Percentiles rank a stretch among this genome's conserved stretches.
Conservation (phyloP, 192 early-diverging fungal genomes). For the Dissophora globulifera region DNA sequence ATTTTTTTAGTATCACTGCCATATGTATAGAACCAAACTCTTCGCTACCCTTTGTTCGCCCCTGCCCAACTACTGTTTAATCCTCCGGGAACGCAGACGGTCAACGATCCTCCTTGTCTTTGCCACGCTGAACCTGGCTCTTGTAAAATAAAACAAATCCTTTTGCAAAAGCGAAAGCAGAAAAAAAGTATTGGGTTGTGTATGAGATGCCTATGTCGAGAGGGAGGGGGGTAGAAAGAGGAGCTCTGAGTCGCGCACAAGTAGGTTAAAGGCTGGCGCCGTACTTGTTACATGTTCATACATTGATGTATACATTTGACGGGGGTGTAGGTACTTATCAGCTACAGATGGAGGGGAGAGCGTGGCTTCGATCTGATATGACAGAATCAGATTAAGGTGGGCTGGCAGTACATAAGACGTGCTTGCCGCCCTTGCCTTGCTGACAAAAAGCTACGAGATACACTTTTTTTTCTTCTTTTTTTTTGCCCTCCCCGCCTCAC, state of each 20-base stretch:
- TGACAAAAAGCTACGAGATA: neutral
- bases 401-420: neutral
- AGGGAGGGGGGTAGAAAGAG: too few species aligned
- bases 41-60: neutral
- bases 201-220: too few species aligned
- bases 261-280: too few species aligned
- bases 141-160: constrained; percentile 40
- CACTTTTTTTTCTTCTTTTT: constrained; percentile 3
- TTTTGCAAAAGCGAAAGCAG: constrained; percentile 4
- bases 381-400: too few species aligned
- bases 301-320: too few species aligned
- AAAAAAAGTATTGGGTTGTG: too few species aligned
- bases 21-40: constrained; percentile 30
- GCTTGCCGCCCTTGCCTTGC: neutral
- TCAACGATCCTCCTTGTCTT: constrained; percentile 6
- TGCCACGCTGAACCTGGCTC: constrained; percentile 20
- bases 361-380: too few species aligned
- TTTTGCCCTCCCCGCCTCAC: neutral
- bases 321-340: too few species aligned
- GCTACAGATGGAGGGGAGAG: too few species aligned
- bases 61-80: constrained; percentile 1
- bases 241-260: too few species aligned
- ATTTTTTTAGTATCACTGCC: neutral
- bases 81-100: constrained; percentile 21
- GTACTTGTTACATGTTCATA: too few species aligned